A percentile compares a stretch with the other conserved stretches of the same genome.
Evolutionary conservation across 1,284 basidiomycete genomes (phyloP).

Genomic region (Salmacisia buchloeana): DNA sequence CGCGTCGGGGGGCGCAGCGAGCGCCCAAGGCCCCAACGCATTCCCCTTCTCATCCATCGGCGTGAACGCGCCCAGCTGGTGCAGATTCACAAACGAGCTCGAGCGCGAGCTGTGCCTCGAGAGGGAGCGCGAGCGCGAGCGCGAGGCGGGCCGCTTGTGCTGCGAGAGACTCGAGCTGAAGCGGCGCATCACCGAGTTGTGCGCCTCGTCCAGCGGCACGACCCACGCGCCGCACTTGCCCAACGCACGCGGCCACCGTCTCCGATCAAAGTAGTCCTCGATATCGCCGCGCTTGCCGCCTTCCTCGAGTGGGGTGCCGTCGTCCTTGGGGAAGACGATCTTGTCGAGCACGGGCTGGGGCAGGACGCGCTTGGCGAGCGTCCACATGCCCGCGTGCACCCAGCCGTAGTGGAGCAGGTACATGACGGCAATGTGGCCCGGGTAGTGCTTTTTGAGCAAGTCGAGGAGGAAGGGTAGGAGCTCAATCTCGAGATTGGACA

Average conservation of each 20-base stretch:
- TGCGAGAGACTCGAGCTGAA: conserved; percentile 30
- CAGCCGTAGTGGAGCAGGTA: conserved; percentile 77
- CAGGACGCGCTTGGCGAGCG: conserved; percentile 66
- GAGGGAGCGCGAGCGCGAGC: conserved; percentile 22
- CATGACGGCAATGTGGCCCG: conserved; percentile 54
- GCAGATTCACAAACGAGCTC: conserved; percentile 5
- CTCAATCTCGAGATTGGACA: conserved; percentile 47
- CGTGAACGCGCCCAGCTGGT: not conserved
- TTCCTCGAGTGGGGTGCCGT: conserved; percentile 22
- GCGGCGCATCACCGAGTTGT: conserved; percentile 38
- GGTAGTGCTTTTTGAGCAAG: conserved; percentile 46
- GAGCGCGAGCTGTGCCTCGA: conserved; percentile 30
- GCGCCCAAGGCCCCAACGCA: conserved; percentile 4
- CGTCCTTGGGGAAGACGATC: conserved; percentile 64
- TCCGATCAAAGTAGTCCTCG: conserved; percentile 59
- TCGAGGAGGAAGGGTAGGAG: conserved; percentile 45
- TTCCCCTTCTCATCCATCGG: conserved; percentile 5
- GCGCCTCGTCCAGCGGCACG: conserved; percentile 24
- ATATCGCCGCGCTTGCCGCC: conserved; percentile 45
- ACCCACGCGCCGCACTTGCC: conserved; percentile 33
- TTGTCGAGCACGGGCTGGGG: conserved; percentile 65
- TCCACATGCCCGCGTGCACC: conserved; percentile 73
- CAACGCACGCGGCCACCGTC: conserved; percentile 53
- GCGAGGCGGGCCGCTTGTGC: conserved; percentile 33
- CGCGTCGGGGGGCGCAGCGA: not conserved